These are phyloP conservation scores for Cnidoscolus chayamansa DNA, from an alignment of 441 rosid genomes.

Conservation along the genomic window DNA sequence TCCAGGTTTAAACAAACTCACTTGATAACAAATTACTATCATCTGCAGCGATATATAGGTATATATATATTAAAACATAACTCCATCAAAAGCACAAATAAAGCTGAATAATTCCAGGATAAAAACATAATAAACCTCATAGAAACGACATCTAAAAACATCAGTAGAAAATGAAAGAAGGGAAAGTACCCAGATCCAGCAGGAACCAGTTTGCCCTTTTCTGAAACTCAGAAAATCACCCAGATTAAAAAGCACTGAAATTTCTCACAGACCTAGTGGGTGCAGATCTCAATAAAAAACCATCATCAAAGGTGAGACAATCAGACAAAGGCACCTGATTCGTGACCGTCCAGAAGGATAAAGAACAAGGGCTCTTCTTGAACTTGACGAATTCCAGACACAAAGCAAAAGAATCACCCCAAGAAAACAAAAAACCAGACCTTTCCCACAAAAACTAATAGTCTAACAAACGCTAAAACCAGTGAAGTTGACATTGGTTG, in stretches of 20 bases:
- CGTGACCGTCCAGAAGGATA: constrained; percentile 41
- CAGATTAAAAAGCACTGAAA: constrained; percentile 2
- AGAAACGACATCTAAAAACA: not conserved
- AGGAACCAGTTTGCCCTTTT: constrained; percentile 15
- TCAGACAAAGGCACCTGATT: constrained; percentile 36
- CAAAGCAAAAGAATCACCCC: constrained; percentile 11
- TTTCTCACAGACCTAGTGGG: not conserved
- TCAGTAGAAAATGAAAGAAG: not conserved
- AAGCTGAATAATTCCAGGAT: not conserved
- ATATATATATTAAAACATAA: too few species aligned
- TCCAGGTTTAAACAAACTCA: constrained; percentile 4
- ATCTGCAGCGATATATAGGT: not conserved
- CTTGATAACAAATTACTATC: not conserved
- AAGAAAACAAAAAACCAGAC: not conserved
- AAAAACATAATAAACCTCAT: not conserved
- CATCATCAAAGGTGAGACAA: constrained; percentile 16
- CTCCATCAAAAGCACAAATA: not conserved
- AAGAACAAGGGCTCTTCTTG: constrained; percentile 40
- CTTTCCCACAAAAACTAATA: not conserved
- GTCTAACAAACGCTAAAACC: not conserved
- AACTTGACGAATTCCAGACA: constrained; percentile 24
- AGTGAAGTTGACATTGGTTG: not conserved
- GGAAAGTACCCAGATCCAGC: constrained; percentile 4
- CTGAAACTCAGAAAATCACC: constrained; percentile 18
- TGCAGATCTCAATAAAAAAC: constrained; percentile 25